A percentile compares a stretch with the other conserved stretches of the same genome.
These are phyloP conservation scores for Xerocomellus amylosporus DNA, from an alignment of 768 basidiomycete genomes.

Conservation along the genomic window DNA sequence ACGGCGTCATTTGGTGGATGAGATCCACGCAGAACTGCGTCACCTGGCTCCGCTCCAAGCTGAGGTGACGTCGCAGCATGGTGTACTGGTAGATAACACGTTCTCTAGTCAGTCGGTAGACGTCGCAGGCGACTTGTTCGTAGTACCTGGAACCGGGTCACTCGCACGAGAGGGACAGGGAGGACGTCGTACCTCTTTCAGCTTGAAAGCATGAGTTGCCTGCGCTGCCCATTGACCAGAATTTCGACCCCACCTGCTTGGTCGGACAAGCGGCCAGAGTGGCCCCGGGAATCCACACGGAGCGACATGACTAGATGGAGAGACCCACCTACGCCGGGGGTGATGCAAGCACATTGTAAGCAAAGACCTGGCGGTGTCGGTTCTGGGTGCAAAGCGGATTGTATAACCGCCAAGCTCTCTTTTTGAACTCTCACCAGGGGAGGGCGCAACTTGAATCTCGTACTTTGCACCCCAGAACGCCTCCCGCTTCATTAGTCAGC, in stretches of 20 bases:
- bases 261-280: no score
- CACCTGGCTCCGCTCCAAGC: conserved; percentile 5
- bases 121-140: conserved; percentile 57
- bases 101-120: conserved; percentile 48
- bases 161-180: neutral
- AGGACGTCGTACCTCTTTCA: conserved; percentile 37
- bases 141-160: conserved; percentile 41
- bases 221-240: conserved; percentile 41
- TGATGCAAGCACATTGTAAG: conserved; percentile 52
- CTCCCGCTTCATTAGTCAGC: no score
- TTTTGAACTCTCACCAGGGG: conserved; percentile 14
- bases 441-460: neutral
- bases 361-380: conserved; percentile 33
- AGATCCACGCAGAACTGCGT: conserved; percentile 19
- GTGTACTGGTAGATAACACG: conserved; percentile 22
- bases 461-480: conserved; percentile 17
- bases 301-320: conserved; percentile 2
- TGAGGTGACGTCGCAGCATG: conserved; percentile 12
- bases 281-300: neutral
- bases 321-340: conserved; percentile 49
- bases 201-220: conserved; percentile 42
- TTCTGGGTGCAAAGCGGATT: conserved; percentile 39
- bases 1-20: conserved; percentile 26
- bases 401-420: conserved; percentile 35
- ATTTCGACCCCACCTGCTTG: conserved; percentile 36